These are phyloP conservation scores for Tulasnella sp. DNA, from an alignment of 768 basidiomycete genomes.

Conservation along the genomic window DNA sequence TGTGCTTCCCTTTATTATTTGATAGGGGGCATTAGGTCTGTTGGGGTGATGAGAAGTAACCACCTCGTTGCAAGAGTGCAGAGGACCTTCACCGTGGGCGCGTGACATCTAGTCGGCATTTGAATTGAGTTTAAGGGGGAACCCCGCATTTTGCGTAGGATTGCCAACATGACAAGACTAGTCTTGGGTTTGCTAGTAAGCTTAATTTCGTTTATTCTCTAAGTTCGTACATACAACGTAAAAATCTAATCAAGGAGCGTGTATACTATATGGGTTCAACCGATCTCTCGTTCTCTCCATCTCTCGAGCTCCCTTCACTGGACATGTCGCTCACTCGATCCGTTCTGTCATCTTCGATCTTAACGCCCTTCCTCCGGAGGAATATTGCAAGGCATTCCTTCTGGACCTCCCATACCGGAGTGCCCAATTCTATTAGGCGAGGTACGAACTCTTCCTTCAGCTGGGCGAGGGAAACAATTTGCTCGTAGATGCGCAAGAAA, in stretches of 20 bases:
- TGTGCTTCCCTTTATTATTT: too few relatives aligned
- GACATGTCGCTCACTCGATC: not conserved
- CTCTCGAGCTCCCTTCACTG: constrained; percentile 5
- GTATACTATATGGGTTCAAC: not conserved
- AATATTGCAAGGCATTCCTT: not conserved
- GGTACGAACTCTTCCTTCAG: not conserved
- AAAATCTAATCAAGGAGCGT: not conserved
- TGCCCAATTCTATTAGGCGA: not conserved
- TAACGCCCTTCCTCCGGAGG: not conserved
- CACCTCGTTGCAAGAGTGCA: too few relatives aligned
- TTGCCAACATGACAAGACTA: too few relatives aligned
- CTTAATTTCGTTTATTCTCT: too few relatives aligned
- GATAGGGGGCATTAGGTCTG: too few relatives aligned
- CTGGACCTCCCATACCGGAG: not conserved
- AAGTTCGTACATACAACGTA: too few relatives aligned
- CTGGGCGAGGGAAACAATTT: not conserved
- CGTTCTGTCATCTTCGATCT: not conserved
- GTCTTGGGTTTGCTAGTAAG: too few relatives aligned
- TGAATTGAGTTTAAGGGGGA: not conserved
- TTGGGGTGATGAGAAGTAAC: too few relatives aligned
- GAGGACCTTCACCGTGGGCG: not conserved
- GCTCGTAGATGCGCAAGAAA: not conserved
- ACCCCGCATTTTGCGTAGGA: not conserved
- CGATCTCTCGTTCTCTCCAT: not conserved
- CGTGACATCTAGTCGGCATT: not conserved